Evolutionary conservation across 169 alveolate genomes (phyloP).

Genomic region (Eimeria sp.): DNA sequence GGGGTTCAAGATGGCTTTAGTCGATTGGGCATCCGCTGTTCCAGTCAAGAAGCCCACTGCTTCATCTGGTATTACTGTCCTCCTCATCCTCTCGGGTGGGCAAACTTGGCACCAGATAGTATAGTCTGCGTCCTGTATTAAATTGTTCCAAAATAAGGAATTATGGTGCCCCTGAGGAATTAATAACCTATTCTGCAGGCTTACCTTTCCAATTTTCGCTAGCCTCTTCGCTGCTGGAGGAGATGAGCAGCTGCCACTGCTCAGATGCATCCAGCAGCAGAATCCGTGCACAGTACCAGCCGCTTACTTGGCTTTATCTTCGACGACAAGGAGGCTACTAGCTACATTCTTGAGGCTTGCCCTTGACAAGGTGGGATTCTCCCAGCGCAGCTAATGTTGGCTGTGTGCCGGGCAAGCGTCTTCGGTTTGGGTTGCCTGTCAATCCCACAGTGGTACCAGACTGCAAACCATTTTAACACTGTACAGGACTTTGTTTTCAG

Average conservation of each 20-base stretch:
- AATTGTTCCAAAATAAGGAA: not conserved
- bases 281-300: slow-evolving; percentile 70
- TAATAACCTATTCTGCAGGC: not conserved
- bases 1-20: slow-evolving; percentile 70
- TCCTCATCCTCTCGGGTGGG: slow-evolving; percentile 59
- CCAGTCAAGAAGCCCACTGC: slow-evolving; percentile 65
- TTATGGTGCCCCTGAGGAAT: not conserved
- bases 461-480: not conserved
- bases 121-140: not conserved
- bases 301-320: slow-evolving; percentile 70
- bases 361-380: slow-evolving; percentile 55
- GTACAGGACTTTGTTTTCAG: not conserved
- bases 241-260: slow-evolving; percentile 67
- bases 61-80: slow-evolving; percentile 74
- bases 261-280: slow-evolving; percentile 67
- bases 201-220: slow-evolving; percentile 60
- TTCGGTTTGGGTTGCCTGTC: not conserved
- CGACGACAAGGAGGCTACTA: slow-evolving; percentile 62
- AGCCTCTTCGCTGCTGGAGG: slow-evolving; percentile 73
- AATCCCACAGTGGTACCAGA: not conserved
- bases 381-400: not conserved
- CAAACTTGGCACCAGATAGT: not conserved
- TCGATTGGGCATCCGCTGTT: slow-evolving; percentile 66
- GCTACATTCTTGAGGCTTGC: slow-evolving; percentile 63
- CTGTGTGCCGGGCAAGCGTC: not conserved